phyloP scores from a whole-genome alignment of 345 rosid genomes.

The Euclidium syriacum region DNA sequence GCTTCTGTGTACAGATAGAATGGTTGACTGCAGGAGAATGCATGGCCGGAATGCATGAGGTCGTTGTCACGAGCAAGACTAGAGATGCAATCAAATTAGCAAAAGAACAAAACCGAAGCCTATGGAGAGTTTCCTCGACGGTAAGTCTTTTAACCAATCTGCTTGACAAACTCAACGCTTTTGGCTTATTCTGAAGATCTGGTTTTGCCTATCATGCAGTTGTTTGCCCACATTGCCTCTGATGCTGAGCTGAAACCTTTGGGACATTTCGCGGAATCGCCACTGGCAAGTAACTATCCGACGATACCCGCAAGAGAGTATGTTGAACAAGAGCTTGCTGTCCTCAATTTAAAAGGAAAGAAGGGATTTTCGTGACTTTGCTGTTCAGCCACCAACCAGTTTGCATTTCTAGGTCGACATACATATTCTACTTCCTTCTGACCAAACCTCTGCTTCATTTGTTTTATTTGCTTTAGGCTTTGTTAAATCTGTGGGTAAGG shows the following conservation, averaged over 20 bases:
- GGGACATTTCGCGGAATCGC: conserved; percentile 68
- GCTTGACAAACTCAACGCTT: not conserved
- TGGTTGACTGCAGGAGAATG: conserved; percentile 95
- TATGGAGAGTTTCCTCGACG: conserved; percentile 94
- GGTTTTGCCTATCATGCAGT: conserved; percentile 32
- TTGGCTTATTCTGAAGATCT: not conserved
- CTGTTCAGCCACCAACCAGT: not conserved
- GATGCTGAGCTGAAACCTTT: conserved; percentile 71
- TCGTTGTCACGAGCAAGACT: conserved; percentile 71
- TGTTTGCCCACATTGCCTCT: conserved; percentile 90
- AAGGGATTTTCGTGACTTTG: conserved; percentile 5
- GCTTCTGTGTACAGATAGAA: conserved; percentile 63
- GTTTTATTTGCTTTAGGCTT: no score
- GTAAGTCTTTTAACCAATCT: conserved; percentile 42
- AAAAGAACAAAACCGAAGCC: conserved; percentile 70
- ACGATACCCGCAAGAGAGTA: conserved; percentile 27
- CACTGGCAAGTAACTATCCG: conserved; percentile 64
- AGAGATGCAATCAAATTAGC: conserved; percentile 65
- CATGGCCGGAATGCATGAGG: conserved; percentile 97
- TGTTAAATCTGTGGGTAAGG: no score
- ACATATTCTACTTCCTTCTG: not conserved
- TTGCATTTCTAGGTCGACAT: not conserved
- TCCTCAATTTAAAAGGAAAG: conserved; percentile 61
- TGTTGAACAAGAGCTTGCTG: conserved; percentile 74
- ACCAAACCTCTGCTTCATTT: not conserved